These are phyloP conservation scores for Penicillium riverlandense DNA, from an alignment of 495 filamentous ascomycete species.

Conservation along the genomic window DNA sequence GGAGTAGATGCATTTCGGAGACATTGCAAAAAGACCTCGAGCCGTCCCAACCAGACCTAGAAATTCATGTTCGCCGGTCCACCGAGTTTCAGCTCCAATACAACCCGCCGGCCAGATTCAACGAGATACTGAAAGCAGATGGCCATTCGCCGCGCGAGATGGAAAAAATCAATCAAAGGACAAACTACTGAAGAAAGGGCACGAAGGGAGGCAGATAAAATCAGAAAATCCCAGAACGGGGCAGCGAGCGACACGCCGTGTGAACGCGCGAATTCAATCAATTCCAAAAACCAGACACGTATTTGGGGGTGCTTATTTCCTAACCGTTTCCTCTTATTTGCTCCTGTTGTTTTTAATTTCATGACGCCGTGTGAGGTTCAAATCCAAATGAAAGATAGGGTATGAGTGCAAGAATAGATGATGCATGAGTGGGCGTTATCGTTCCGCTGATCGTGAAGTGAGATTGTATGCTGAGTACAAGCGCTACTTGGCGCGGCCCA, in stretches of 20 bases:
- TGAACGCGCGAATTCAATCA: too few species aligned
- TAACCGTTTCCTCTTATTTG: too few species aligned
- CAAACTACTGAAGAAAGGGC: too few species aligned
- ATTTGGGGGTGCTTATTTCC: too few species aligned
- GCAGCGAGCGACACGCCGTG: too few species aligned
- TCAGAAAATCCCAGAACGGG: too few species aligned
- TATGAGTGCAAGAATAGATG: not conserved
- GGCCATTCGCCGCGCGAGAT: too few species aligned
- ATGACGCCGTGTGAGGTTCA: not conserved
- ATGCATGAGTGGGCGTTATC: not conserved
- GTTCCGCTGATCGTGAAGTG: conserved; percentile 19
- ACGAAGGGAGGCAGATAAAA: too few species aligned
- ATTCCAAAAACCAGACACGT: too few species aligned
- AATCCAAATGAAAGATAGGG: not conserved
- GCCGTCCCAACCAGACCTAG: not conserved
- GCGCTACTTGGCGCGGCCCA: conserved; percentile 46
- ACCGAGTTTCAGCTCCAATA: not conserved
- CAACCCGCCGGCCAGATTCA: not conserved
- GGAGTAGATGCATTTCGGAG: not conserved
- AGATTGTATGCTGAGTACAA: not conserved
- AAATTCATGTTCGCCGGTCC: not conserved
- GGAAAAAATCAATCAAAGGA: too few species aligned
- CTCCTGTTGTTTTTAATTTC: too few species aligned
- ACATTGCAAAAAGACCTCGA: not conserved
- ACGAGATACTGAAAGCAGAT: too few species aligned